Evolutionary conservation across 345 rosid genomes (phyloP), one percentile per base, ranked within the genome.

Genomic region (Salix caprea): DNA sequence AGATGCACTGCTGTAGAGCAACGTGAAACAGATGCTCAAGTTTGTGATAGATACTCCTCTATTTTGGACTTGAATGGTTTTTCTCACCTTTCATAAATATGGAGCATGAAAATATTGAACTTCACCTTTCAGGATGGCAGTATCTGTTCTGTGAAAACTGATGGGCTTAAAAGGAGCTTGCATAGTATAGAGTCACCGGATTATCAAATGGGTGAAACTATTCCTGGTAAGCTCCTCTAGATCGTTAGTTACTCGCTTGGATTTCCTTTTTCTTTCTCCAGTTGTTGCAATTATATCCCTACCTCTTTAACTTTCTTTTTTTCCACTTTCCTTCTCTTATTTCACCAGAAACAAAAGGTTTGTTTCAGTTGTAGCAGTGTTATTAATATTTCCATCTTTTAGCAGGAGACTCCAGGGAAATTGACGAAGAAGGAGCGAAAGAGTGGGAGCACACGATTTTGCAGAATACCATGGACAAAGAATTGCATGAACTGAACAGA

Each of bases 371-470:
- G 16, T 50, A 65, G 30, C 65, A 48, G 58, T 78, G 50, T 30
- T 37, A 44, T 69, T n/a, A 8, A 37, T 37, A 18, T 50, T 74
- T 73, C 78, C 65, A 67, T 44, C 73, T 80, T 79, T 54, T 67
- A 60, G 82, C 82, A 88, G 97, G 86, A 72, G 96, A 93, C 82
- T 82, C 94, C 37, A 85, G 85, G 74, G 97, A 93, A 80, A 81
- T 90, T 74, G 98, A 93, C 39, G 98, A 96, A 58, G 84, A 81
- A 87, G 94, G 85, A 71, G 91, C 94, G 24, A 96, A 94, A 79
- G 98, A 94, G 82, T 94, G 99, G 98, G 99, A 96, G 86, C 98
- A 96, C 80, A 87, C 92, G n/a, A 89, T 93, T 72, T 79, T 92
- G 81, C 98, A 92, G 80, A 94, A 90, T 84, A 90, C 94, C 32